phyloP scores from a whole-genome alignment of 2,329 filamentous ascomycete species.

The Pyrenochaeta sp. region DNA sequence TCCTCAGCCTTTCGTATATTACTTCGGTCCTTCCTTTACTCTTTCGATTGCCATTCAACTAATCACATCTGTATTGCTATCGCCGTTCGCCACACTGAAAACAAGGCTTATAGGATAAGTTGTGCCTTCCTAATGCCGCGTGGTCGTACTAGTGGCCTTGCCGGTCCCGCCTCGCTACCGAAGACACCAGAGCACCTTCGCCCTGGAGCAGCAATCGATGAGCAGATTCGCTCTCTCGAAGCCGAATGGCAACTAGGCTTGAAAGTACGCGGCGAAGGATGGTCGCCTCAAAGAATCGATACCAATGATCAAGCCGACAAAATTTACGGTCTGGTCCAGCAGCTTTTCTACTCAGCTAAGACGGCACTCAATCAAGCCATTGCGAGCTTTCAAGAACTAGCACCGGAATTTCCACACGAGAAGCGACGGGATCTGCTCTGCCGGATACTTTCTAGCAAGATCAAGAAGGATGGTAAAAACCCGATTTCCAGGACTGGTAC shows the following conservation, averaged over 20 bases:
- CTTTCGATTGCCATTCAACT: background rate
- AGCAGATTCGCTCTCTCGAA: slow-evolving; percentile 30
- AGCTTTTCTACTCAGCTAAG: slow-evolving; percentile 22
- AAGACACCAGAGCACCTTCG: slow-evolving; percentile 25
- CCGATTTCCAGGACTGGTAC: background rate
- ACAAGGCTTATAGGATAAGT: background rate
- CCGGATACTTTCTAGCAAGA: slow-evolving; percentile 13
- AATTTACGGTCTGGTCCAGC: slow-evolving; percentile 25
- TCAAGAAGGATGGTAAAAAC: background rate
- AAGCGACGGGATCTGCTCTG: slow-evolving; percentile 18
- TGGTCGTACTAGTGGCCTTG: slow-evolving; percentile 9
- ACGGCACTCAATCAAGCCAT: slow-evolving; percentile 25
- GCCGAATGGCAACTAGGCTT: slow-evolving; percentile 32
- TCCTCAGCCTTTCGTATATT: slow-evolving; percentile 18
- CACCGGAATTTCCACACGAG: slow-evolving; percentile 1
- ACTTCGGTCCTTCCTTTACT: background rate
- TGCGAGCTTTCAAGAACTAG: slow-evolving; percentile 22
- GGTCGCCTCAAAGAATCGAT: slow-evolving; percentile 30
- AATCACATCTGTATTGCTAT: background rate
- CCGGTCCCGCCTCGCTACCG: slow-evolving; percentile 19
- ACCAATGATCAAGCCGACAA: slow-evolving; percentile 16
- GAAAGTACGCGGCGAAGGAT: slow-evolving; percentile 12
- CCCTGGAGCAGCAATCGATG: slow-evolving; percentile 23
- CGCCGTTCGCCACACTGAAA: background rate
- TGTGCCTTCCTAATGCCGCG: slow-evolving; percentile 11